Conservation (phyloP, 331 rosid species). For the Spiraea crenata region DNA sequence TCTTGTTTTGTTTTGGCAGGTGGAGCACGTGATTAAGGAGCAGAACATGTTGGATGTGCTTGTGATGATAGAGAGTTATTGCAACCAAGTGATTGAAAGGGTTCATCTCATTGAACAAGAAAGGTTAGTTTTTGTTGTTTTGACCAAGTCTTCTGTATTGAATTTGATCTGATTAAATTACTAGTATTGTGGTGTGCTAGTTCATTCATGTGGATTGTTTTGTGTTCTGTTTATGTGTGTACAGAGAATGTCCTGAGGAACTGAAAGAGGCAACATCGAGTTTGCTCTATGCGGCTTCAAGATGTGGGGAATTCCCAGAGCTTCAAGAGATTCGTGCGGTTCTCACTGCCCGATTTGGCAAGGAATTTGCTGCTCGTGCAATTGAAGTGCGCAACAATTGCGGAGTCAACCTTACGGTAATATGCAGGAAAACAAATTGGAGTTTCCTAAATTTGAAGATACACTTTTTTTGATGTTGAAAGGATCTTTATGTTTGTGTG, state of each 20-base stretch:
- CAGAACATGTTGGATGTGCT: conserved; percentile 75
- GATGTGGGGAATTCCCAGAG: conserved; percentile 98
- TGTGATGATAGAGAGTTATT: conserved; percentile 64
- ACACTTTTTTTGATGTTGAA: not conserved
- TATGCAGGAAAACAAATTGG: too few species aligned
- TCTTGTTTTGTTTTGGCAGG: conserved; percentile 39
- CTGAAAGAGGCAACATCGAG: conserved; percentile 72
- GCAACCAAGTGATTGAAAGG: conserved; percentile 69
- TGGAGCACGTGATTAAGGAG: conserved; percentile 78
- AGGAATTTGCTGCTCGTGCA: conserved; percentile 62
- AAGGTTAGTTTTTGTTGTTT: conserved; percentile 40
- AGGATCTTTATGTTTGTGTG: not conserved
- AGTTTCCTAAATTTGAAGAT: too few species aligned
- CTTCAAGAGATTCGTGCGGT: conserved; percentile 70
- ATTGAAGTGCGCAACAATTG: conserved; percentile 73
- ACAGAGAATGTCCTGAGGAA: conserved; percentile 79
- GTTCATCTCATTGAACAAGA: conserved; percentile 71
- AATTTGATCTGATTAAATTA: not conserved
- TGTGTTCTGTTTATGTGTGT: conserved; percentile 9
- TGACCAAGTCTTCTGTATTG: too few species aligned
- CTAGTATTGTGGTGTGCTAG: too few species aligned
- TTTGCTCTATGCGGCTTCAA: conserved; percentile 67
- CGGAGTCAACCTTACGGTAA: conserved; percentile 61
- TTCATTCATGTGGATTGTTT: not conserved
- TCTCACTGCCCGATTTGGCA: conserved; percentile 65